These are phyloP conservation scores for Russula olivacea DNA, from an alignment of 768 basidiomycete species.

Conservation along the genomic window DNA sequence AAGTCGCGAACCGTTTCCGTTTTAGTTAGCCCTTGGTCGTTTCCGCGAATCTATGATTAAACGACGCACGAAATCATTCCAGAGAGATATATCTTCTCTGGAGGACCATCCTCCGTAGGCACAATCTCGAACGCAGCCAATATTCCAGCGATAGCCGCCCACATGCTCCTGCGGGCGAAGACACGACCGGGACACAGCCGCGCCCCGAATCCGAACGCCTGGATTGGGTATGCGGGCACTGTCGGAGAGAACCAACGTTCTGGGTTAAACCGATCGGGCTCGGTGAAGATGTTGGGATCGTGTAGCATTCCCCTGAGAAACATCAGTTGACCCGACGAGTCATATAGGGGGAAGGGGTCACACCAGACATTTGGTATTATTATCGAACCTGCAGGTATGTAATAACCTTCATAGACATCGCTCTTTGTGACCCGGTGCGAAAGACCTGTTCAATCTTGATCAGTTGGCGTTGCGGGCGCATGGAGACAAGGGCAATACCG, in stretches of 20 bases:
- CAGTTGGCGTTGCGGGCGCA: not conserved
- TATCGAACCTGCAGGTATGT: not conserved
- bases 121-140: not conserved
- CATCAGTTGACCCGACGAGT: not conserved
- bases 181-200: not conserved
- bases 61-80: not conserved
- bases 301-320: not conserved
- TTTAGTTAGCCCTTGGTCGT: not conserved
- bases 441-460: not conserved
- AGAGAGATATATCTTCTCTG: not conserved
- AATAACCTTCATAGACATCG: not conserved
- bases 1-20: too few relatives aligned
- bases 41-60: not conserved
- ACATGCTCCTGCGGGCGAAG: not conserved
- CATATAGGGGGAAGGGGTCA: not conserved
- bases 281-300: not conserved
- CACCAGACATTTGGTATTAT: not conserved
- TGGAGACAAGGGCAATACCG: not conserved
- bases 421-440: not conserved
- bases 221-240: not conserved
- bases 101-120: not conserved
- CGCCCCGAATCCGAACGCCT: not conserved
- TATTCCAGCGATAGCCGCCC: not conserved
- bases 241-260: not conserved
- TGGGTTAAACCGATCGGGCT: not conserved